Base-by-base conservation (phyloP, 371 early-diverging fungal species). In the Thermomucor indicae-seudaticae region DNA sequence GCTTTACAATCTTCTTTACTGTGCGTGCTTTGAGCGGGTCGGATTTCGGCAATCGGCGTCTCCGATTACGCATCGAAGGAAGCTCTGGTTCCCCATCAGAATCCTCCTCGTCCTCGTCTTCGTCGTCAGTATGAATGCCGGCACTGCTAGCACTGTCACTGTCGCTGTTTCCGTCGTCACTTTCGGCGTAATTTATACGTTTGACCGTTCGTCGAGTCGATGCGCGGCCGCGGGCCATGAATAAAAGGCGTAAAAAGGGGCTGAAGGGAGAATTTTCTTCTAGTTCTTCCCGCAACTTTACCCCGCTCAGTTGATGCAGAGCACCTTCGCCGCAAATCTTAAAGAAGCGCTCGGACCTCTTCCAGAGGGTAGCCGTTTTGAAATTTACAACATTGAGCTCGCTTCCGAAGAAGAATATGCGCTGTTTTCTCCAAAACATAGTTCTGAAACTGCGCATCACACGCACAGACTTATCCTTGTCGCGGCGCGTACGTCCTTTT, bases 401-500 rank as follows among this genome's bases (percentile, higher is more conserved):
- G n/a, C n/a, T n/a, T n/a, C n/a, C n/a, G n/a, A n/a, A n/a, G n/a
- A n/a, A n/a, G n/a, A n/a, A n/a, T n/a, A n/a, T n/a, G n/a, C n/a
- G n/a, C n/a, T n/a, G n/a, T n/a, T n/a, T n/a, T n/a, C n/a, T n/a
- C n/a, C n/a, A n/a, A n/a, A n/a, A n/a, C n/a, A n/a, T n/a, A n/a
- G n/a, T n/a, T n/a, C n/a, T n/a, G n/a, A n/a, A n/a, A n/a, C n/a
- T n/a, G n/a, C n/a, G n/a, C n/a, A n/a, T n/a, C n/a, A n/a, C n/a
- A n/a, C n/a, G n/a, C n/a, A n/a, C n/a, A n/a, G n/a, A n/a, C n/a
- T n/a, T n/a, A n/a, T n/a, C n/a, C n/a, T n/a, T n/a, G n/a, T n/a
- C n/a, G n/a, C n/a, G n/a, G n/a, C 25, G 25, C 43, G 43, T 30
- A 28, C 43, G 29, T 43, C 43, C 4, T 43, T 27, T 43, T 27